A percentile compares a stretch with the other conserved stretches of the same genome.
Evolutionary conservation across 164 flowering plant species (phyloP).

Genomic region (grape (Vitis vinifera)): DNA sequence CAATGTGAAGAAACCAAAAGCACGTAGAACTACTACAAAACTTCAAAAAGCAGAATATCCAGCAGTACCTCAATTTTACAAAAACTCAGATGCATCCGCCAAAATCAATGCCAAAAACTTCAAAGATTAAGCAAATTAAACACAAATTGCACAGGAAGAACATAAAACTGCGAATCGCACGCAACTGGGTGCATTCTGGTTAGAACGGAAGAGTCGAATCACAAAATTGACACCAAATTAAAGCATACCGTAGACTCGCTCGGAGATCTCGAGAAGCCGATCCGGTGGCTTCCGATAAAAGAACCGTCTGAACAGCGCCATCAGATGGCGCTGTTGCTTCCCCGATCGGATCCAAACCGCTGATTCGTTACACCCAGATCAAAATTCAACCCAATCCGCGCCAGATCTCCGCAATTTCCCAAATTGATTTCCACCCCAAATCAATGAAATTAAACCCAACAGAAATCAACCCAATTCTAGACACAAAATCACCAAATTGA

Average conservation of each 20-base stretch:
- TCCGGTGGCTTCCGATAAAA: slow-evolving; percentile 95
- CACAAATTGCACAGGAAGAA: not conserved
- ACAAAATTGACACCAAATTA: not conserved
- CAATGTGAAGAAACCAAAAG: too few relatives aligned
- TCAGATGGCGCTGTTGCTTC: slow-evolving; percentile 72
- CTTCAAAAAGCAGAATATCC: not conserved
- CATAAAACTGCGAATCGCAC: not conserved
- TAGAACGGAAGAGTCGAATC: not conserved
- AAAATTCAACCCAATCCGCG: slow-evolving; percentile 8
- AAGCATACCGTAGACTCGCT: slow-evolving; percentile 77
- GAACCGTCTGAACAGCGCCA: slow-evolving; percentile 97
- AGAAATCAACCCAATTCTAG: not conserved
- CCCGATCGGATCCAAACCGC: slow-evolving; percentile 61
- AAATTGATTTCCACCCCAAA: slow-evolving; percentile 1
- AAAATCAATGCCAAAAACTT: not conserved
- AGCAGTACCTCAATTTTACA: not conserved
- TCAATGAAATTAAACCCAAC: not conserved
- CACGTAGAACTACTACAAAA: not conserved
- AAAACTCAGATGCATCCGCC: not conserved
- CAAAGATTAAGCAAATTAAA: not conserved
- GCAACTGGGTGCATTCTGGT: not conserved
- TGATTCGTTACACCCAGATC: slow-evolving; percentile 20
- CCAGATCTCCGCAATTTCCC: slow-evolving; percentile 25
- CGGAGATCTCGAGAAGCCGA: slow-evolving; percentile 93
- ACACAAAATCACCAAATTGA: not conserved